phyloP scores from a whole-genome alignment of 75 land plant species.

The Selaginella moellendorffii region DNA sequence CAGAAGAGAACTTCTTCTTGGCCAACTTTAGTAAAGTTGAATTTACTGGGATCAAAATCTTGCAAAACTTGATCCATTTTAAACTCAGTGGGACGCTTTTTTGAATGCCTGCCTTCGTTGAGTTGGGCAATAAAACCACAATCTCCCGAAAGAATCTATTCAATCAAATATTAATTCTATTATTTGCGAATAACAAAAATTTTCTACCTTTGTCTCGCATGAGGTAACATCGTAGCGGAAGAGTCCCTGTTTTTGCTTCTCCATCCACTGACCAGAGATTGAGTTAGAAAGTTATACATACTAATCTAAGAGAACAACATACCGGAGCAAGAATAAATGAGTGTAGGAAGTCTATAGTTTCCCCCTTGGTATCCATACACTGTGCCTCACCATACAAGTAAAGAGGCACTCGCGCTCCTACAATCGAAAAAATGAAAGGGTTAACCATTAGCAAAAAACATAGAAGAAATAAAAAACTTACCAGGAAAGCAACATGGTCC shows the following conservation, averaged over 20 bases:
- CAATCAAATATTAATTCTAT: neutral
- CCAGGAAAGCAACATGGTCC: conserved; percentile 78
- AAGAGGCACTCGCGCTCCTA: neutral
- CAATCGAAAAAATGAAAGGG: neutral
- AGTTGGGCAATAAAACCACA: conserved; percentile 84
- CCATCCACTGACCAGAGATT: conserved; percentile 60
- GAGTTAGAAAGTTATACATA: neutral
- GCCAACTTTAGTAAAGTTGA: conserved; percentile 93
- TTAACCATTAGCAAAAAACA: neutral
- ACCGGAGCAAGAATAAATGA: neutral
- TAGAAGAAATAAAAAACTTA: too few species aligned
- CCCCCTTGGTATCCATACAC: neutral
- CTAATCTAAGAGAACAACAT: neutral
- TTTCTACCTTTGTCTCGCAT: conserved; percentile 76
- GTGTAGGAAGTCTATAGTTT: neutral
- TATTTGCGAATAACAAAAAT: too few species aligned
- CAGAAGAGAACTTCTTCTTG: conserved; percentile 87
- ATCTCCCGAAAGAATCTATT: conserved; percentile 73
- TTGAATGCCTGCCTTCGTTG: conserved; percentile 87
- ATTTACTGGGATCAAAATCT: conserved; percentile 72
- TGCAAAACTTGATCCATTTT: conserved; percentile 84
- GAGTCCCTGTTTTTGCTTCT: conserved; percentile 56
- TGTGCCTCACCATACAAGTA: neutral
- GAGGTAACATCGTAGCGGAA: conserved; percentile 93
- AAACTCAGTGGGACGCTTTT: conserved; percentile 93